Base-by-base conservation (phyloP, 192 early-diverging fungal species). In the Obelidium mucronatum region DNA sequence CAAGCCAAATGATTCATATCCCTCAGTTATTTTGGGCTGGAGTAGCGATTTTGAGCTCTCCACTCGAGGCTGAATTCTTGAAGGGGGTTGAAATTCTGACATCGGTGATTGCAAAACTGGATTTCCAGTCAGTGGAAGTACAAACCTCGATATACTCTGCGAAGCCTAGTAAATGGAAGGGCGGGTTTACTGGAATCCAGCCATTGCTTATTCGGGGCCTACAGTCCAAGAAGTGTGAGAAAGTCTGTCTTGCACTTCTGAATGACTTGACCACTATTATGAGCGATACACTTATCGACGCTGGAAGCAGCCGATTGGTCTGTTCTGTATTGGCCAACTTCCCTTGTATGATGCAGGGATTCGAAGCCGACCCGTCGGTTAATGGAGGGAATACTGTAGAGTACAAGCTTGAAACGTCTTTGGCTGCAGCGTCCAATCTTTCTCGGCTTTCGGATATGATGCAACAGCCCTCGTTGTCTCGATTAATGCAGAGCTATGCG, bases 1-100 rank as follows among this genome's bases (percentile, higher is more conserved):
- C 62, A 5, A 76, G 81, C 24, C 76, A 88, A 17, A 84, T 93
- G 54, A 76, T 89, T 28, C 82, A 87, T 37, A 22, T 58, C 24
- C 93, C 94, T 22, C 92, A 94, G 64, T 78, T 96, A 19, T 93
- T 95, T 78, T 96, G 94, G 94, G 88, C 90, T 0, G 85, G 82
- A 0, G 86, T 94, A 34, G 92, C 94, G 2, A 89, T 89, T 48
- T 65, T 95, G 26, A 84, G 91, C 51, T 91, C 88, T 2, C 88
- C 90, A 1, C 87, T 93, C 74, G 93, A 94, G 48, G 90, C 88
- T 74, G 94, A 96, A 76, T 94, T 87, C 73, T 26, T 86, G 24
- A 90, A 94, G 56, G 93, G 88, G 2, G 80, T 94, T 17, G 64
- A 80, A 63, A 74, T 95, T n/a, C 69, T 96, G 8, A 82, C 86